phyloP scores from a whole-genome alignment of 441 rosid genomes.

The Hura crepitans region DNA sequence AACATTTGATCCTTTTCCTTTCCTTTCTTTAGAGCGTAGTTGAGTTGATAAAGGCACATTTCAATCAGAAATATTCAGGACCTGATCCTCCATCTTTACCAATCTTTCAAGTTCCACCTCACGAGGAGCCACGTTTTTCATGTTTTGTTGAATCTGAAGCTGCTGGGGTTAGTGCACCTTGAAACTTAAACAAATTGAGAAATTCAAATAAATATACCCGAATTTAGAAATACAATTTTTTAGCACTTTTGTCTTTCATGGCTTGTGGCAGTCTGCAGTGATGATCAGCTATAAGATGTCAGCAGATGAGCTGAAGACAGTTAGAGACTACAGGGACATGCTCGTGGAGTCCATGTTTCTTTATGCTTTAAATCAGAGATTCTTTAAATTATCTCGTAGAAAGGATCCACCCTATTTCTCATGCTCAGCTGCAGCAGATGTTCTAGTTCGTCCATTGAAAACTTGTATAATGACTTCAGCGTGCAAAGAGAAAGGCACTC shows the following conservation, averaged over 20 bases:
- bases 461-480: constrained; percentile 82
- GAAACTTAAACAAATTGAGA: constrained; percentile 10
- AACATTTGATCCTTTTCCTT: neutral
- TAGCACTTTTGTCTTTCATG: constrained; percentile 24
- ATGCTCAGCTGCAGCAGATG: constrained; percentile 86
- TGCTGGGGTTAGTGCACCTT: constrained; percentile 63
- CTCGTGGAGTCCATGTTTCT: constrained; percentile 86
- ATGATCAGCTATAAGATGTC: constrained; percentile 93
- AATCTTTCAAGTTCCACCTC: constrained; percentile 67
- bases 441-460: constrained; percentile 67
- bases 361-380: constrained; percentile 86
- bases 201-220: neutral
- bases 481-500: constrained; percentile 82
- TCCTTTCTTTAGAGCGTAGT: constrained; percentile 55
- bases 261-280: constrained; percentile 68
- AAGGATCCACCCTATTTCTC: constrained; percentile 86
- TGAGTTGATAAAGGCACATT: constrained; percentile 76
- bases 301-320: constrained; percentile 67
- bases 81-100: constrained; percentile 52
- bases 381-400: constrained; percentile 79
- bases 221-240: constrained; percentile 8
- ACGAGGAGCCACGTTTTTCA: constrained; percentile 68
- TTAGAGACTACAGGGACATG: constrained; percentile 74
- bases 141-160: constrained; percentile 90
- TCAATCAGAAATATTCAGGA: constrained; percentile 49